Evolutionary conservation across 202 grass and related monocot genomes (phyloP).

Genomic region (Zoysia matrella): DNA sequence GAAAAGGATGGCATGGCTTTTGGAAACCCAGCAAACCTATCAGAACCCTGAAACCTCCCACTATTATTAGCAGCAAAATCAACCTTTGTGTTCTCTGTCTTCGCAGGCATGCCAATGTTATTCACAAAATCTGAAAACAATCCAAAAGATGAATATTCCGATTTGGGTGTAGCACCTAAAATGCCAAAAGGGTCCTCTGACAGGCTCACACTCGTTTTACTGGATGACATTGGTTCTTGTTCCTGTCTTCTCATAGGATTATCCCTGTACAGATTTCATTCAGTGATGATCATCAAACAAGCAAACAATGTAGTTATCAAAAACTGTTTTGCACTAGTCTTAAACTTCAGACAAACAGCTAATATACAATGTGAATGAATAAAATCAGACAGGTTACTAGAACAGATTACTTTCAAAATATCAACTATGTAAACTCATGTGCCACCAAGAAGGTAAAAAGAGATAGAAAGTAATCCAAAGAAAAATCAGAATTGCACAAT

Average conservation of each 20-base stretch:
- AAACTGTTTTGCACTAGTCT: slow-evolving; percentile 15
- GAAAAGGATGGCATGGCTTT: slow-evolving; percentile 33
- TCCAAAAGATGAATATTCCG: slow-evolving; percentile 47
- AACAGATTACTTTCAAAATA: background rate
- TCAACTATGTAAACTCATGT: background rate
- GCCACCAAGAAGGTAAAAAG: background rate
- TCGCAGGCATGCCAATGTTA: slow-evolving; percentile 24
- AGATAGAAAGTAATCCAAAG: background rate
- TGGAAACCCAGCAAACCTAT: slow-evolving; percentile 39
- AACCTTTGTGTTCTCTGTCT: slow-evolving; percentile 40
- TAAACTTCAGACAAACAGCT: background rate
- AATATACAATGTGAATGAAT: background rate
- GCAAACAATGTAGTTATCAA: slow-evolving; percentile 13
- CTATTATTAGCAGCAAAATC: slow-evolving; percentile 6
- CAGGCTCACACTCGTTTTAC: slow-evolving; percentile 29
- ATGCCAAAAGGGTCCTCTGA: slow-evolving; percentile 43
- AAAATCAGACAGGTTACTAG: background rate
- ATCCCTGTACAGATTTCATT: slow-evolving; percentile 45
- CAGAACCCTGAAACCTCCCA: slow-evolving; percentile 21
- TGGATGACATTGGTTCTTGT: slow-evolving; percentile 35
- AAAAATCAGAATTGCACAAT: background rate
- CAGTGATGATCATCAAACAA: slow-evolving; percentile 27
- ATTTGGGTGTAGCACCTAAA: slow-evolving; percentile 35
- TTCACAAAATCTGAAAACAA: slow-evolving; percentile 46
- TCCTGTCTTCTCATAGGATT: slow-evolving; percentile 28